phyloP scores from a whole-genome alignment of 2,329 filamentous ascomycete species.

The Thermomyces lanuginosus region DNA sequence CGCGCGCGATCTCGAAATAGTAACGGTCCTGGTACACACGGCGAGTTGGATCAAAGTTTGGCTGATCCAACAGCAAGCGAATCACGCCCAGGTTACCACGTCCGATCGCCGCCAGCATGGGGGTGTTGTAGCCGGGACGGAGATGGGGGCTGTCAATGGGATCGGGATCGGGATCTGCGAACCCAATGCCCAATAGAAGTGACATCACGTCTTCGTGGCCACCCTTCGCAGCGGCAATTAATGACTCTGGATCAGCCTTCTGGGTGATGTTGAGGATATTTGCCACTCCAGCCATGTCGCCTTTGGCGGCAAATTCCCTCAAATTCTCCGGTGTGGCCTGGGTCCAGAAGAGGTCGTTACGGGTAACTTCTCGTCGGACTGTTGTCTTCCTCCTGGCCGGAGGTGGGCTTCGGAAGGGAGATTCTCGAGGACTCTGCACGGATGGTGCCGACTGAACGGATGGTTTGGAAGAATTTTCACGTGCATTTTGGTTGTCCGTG shows the following conservation, averaged over 20 bases:
- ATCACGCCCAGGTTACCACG: conserved; percentile 75
- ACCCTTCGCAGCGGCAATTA: conserved; percentile 80
- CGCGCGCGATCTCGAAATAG: conserved; percentile 74
- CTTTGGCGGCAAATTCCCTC: conserved; percentile 33
- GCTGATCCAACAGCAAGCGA: conserved; percentile 59
- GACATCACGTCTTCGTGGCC: conserved; percentile 81
- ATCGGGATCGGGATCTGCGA: conserved; percentile 51
- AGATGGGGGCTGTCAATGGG: conserved; percentile 38
- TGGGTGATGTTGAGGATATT: conserved; percentile 34
- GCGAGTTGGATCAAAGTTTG: conserved; percentile 67
- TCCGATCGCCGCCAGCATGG: conserved; percentile 86
- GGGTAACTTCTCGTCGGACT: conserved; percentile 33
- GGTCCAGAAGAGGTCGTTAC: conserved; percentile 36
- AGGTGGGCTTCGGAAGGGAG: conserved; percentile 28
- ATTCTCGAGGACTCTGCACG: conserved; percentile 30
- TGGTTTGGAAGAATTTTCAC: conserved; percentile 16
- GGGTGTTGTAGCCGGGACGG: conserved; percentile 61
- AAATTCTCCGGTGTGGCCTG: conserved; percentile 35
- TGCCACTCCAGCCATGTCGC: conserved; percentile 33
- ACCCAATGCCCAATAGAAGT: conserved; percentile 53
- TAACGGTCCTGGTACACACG: conserved; percentile 55
- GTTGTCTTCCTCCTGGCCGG: conserved; percentile 26
- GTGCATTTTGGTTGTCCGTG: conserved; percentile 26
- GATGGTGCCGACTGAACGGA: conserved; percentile 28
- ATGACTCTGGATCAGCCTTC: conserved; percentile 61